phyloP scores from a whole-genome alignment of 805 yeast genomes.

The Lipomyces starkeyi region DNA sequence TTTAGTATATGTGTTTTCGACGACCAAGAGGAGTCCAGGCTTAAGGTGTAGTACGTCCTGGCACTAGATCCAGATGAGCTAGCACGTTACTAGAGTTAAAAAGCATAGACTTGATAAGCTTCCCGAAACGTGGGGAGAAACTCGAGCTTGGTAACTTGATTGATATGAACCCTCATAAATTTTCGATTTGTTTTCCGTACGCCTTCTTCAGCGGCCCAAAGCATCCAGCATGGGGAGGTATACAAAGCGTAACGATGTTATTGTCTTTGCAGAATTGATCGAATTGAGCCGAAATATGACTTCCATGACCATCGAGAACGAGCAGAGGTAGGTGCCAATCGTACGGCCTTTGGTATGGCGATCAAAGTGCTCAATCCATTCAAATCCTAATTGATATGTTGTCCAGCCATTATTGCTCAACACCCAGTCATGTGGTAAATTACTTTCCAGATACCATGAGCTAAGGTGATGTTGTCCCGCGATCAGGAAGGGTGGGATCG shows the following conservation, averaged over 20 bases:
- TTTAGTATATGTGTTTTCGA: too few species aligned
- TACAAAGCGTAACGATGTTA: slow-evolving; percentile 18
- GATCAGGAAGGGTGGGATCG: slow-evolving; percentile 20
- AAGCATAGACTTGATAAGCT: not conserved
- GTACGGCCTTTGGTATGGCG: slow-evolving; percentile 15
- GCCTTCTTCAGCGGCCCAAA: slow-evolving; percentile 17
- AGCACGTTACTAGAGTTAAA: too few species aligned
- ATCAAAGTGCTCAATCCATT: slow-evolving; percentile 18
- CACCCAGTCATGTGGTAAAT: slow-evolving; percentile 13
- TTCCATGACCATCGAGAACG: slow-evolving; percentile 22
- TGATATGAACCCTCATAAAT: slow-evolving; percentile 7
- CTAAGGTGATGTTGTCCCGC: slow-evolving; percentile 10
- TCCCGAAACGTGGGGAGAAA: too few species aligned
- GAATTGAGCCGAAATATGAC: slow-evolving; percentile 13
- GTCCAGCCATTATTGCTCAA: slow-evolving; percentile 17
- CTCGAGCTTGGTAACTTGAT: not conserved
- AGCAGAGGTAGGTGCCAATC: slow-evolving; percentile 14
- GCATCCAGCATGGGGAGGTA: slow-evolving; percentile 24
- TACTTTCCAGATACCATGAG: slow-evolving; percentile 17
- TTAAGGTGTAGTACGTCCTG: too few species aligned
- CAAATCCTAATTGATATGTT: slow-evolving; percentile 4
- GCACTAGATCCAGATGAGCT: too few species aligned
- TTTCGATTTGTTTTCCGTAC: slow-evolving; percentile 19
- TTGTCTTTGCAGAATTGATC: slow-evolving; percentile 9
- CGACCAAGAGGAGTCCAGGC: too few species aligned